phyloP scores from a whole-genome alignment of 352 stramenopile species.

The Pythium scleroteichum region DNA sequence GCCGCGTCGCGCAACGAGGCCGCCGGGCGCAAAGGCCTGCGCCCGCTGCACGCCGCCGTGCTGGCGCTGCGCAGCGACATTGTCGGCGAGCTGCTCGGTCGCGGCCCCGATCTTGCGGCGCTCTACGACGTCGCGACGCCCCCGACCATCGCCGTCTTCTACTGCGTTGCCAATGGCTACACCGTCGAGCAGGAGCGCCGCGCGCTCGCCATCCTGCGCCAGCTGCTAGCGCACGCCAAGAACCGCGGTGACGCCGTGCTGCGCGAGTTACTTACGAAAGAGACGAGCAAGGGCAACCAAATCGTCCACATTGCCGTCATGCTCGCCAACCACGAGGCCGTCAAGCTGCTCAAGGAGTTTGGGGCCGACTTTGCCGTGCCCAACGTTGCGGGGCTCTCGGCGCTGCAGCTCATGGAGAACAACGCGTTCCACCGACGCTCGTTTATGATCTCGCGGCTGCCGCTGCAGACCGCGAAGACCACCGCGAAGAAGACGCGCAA shows the following conservation, averaged over 20 bases:
- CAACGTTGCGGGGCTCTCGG: slow-evolving; percentile 40
- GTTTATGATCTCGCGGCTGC: slow-evolving; percentile 40
- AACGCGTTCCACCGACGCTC: slow-evolving; percentile 60
- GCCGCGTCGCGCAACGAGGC: slow-evolving; percentile 33
- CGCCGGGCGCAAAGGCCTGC: slow-evolving; percentile 39
- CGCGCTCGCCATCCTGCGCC: slow-evolving; percentile 42
- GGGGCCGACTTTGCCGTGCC: slow-evolving; percentile 29
- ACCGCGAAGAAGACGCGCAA: slow-evolving; percentile 19
- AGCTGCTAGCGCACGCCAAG: slow-evolving; percentile 43
- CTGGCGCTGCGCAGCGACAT: slow-evolving; percentile 49
- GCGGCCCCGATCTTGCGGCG: slow-evolving; percentile 11
- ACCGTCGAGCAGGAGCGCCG: slow-evolving; percentile 39
- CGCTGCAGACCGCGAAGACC: slow-evolving; percentile 14
- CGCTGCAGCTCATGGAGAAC: slow-evolving; percentile 47
- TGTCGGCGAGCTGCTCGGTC: slow-evolving; percentile 43
- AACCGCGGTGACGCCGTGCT: slow-evolving; percentile 27
- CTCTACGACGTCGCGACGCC: slow-evolving; percentile 48
- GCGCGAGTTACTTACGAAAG: slow-evolving; percentile 33
- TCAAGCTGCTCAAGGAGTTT: slow-evolving; percentile 40
- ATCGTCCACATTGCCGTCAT: slow-evolving; percentile 53
- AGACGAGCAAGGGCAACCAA: slow-evolving; percentile 47
- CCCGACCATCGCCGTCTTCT: slow-evolving; percentile 42
- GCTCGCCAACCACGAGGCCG: slow-evolving; percentile 46
- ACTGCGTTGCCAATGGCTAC: slow-evolving; percentile 57
- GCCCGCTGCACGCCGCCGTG: slow-evolving; percentile 52